Percentiles rank a stretch among this genome's conserved stretches.
phyloP scores from a whole-genome alignment of 305 asterid genomes.

The Solanum hybrid region DNA sequence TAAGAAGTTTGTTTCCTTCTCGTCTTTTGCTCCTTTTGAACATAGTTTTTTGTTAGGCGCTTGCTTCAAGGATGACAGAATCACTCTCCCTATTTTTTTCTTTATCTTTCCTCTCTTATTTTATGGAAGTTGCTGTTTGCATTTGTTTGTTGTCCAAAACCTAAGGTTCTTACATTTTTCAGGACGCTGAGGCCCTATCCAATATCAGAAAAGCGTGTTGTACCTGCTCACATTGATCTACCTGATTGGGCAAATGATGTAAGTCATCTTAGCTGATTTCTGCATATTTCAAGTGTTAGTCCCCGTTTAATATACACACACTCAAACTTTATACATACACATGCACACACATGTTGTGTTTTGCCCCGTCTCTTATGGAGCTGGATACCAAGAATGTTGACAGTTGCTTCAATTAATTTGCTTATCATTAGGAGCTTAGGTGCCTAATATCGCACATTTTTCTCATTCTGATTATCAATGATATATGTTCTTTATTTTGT shows the following conservation, averaged over 20 bases:
- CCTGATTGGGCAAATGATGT: conserved; percentile 98
- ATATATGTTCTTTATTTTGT: background rate
- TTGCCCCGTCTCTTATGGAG: background rate
- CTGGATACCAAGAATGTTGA: background rate
- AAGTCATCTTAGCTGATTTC: conserved; percentile 24
- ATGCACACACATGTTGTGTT: background rate
- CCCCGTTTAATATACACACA: background rate
- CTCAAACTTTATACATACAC: background rate
- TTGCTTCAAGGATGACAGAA: background rate
- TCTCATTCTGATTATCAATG: background rate
- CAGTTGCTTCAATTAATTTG: background rate
- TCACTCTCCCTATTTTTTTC: background rate
- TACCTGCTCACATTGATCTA: conserved; percentile 67
- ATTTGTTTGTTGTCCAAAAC: background rate
- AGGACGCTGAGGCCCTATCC: conserved; percentile 75
- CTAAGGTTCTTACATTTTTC: conserved; percentile 10
- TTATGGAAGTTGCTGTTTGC: background rate
- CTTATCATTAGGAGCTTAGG: background rate
- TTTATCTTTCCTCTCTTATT: background rate
- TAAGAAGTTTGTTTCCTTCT: background rate
- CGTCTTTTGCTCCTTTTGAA: background rate
- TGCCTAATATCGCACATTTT: background rate
- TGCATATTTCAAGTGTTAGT: background rate
- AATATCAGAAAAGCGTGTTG: conserved; percentile 53
- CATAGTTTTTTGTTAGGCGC: background rate